phyloP scores from a whole-genome alignment of 1,284 basidiomycete genomes.

The Austroboletus novae-zelandiae region DNA sequence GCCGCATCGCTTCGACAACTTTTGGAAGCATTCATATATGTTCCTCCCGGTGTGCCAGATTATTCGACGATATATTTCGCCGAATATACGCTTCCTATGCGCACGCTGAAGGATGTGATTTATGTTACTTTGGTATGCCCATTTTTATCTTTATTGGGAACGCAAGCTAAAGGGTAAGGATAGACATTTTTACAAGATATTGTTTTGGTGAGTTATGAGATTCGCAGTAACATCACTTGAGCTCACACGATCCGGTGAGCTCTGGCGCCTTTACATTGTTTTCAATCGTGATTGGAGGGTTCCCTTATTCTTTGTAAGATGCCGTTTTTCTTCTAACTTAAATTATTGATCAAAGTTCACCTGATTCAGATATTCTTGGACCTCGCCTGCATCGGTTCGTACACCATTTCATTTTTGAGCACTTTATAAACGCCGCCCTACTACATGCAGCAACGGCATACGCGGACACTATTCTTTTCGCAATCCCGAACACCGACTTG shows the following conservation, averaged over 20 bases:
- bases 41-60: constrained; percentile 3
- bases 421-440: background rate
- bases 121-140: constrained; percentile 14
- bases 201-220: constrained; percentile 9
- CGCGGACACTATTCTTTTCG: constrained; percentile 11
- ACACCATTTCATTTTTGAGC: background rate
- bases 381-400: constrained; percentile 17
- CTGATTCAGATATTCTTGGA: constrained; percentile 14
- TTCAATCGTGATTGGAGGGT: constrained; percentile 16
- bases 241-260: constrained; percentile 3
- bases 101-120: constrained; percentile 16
- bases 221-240: background rate
- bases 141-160: background rate
- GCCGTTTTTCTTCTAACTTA: background rate
- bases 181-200: constrained; percentile 17
- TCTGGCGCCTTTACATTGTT: constrained; percentile 19
- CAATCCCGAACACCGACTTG: constrained; percentile 10
- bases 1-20: constrained; percentile 17
- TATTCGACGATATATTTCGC: constrained; percentile 13
- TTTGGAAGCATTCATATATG: constrained; percentile 16
- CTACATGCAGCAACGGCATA: constrained; percentile 7
- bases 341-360: background rate
- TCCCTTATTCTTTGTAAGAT: constrained; percentile 10
- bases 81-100: constrained; percentile 10
- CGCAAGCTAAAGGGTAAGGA: background rate